Conservation (phyloP, 2,329 filamentous ascomycete genomes). For the Ophiostoma pallidulum region DNA sequence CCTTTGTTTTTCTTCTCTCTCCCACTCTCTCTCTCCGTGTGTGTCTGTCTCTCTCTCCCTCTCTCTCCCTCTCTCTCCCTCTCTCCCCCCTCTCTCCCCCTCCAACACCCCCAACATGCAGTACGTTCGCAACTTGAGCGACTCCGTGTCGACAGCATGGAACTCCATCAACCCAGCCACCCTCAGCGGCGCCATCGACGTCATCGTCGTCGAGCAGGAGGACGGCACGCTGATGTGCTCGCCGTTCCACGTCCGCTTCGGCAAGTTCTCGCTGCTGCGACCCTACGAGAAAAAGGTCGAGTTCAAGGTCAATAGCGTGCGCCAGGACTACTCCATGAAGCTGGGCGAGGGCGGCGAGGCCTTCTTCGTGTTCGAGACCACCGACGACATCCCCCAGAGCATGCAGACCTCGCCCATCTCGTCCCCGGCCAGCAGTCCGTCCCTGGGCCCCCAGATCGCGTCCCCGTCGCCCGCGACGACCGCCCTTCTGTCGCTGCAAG, state of each 20-base stretch:
- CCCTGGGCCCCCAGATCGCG: constrained; percentile 40
- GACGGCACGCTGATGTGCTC: constrained; percentile 86
- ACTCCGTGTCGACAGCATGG: constrained; percentile 96
- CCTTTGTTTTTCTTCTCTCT: background rate
- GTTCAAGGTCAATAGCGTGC: constrained; percentile 85
- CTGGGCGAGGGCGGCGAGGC: constrained; percentile 94
- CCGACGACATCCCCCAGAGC: constrained; percentile 80
- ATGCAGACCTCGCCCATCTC: constrained; percentile 91
- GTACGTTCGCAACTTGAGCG: constrained; percentile 92
- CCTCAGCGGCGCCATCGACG: constrained; percentile 94
- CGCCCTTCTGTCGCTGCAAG: constrained; percentile 41
- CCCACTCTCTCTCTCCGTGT: background rate
- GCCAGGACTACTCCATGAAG: constrained; percentile 96
- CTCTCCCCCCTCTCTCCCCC: background rate
- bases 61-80: background rate
- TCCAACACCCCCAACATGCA: constrained; percentile 55
- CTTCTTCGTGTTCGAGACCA: constrained; percentile 97
- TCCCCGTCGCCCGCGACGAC: constrained; percentile 22
- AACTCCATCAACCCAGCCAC: constrained; percentile 99
- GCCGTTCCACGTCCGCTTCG: constrained; percentile 96
- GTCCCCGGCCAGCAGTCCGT: constrained; percentile 79
- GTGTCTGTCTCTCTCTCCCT: background rate
- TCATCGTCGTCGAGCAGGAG: constrained; percentile 94
- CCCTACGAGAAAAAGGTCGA: constrained; percentile 99
- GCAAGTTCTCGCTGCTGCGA: constrained; percentile 91